Evolutionary conservation across 1,284 basidiomycete genomes (phyloP), one percentile per base, ranked within the genome.

Genomic region (Vanrija pseudolonga): DNA sequence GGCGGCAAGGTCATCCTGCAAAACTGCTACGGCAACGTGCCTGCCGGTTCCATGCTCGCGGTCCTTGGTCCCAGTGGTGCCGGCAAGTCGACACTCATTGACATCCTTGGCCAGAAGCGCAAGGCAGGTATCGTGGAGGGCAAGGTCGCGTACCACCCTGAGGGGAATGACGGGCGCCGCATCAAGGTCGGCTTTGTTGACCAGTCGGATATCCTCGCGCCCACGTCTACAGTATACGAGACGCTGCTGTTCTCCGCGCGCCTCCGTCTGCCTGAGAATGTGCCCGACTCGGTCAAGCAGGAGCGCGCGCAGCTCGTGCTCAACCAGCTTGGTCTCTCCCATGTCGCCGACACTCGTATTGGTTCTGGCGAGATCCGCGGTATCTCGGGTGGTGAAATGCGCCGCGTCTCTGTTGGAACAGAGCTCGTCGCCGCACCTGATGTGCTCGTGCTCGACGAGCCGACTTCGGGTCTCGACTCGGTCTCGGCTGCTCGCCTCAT

Each of bases 51-150:
- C 53, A 85, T 94, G 79, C 86, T 90, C 81, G 88, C 87, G 19
- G 84, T 95, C 51, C 82, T 95, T 5, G 91, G 91, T 0, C 90
- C 91, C 1, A 90, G 85, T 69, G 89, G 88, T 51, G 87, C 89
- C 11, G 89, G 89, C 43, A 91, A 91, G 73, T 89, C 87, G 0
- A 90, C 90, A 0, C 78, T 93, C 24, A 84, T 92, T 17, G 90
- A 93, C 67, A 83, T 93, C 28, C 80, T 94, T 8, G 88, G 89
- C 0, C 85, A 86, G 2, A 94, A 93, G 77, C 80, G 82, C 4
- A 73, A 80, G n/a, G 79, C 83, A 0, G 91, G 92, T 3, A 56
- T 54, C 9, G 67, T 71, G 0, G 51, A 63, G 42, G 74, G 73
- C 18, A 74, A 72, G 4, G 85, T 92, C 38, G 71, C 77, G 6